Evolutionary conservation across 2,329 filamentous ascomycete species (phyloP).

Genomic region (Talaromyces piceae): DNA sequence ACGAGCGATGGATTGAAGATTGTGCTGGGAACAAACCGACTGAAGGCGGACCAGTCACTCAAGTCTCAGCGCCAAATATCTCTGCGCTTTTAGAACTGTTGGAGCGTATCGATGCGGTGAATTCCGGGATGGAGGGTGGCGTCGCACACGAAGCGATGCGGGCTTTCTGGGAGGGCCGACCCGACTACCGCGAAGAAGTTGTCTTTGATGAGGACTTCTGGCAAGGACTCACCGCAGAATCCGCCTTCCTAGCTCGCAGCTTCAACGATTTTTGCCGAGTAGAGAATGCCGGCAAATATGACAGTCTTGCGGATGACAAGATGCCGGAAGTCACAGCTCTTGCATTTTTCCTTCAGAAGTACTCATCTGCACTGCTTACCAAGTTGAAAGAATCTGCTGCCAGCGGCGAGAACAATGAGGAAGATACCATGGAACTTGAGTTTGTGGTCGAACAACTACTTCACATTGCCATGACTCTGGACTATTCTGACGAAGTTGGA

Average conservation of each 20-base stretch:
- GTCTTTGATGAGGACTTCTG: constrained; percentile 41
- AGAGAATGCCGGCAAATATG: constrained; percentile 65
- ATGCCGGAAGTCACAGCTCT: constrained; percentile 90
- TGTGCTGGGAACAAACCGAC: constrained; percentile 65
- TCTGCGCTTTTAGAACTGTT: constrained; percentile 84
- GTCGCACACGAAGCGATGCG: constrained; percentile 91
- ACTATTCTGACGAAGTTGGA: constrained; percentile 97
- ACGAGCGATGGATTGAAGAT: constrained; percentile 96
- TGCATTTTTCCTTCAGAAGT: constrained; percentile 76
- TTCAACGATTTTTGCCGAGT: constrained; percentile 89
- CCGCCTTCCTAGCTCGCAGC: constrained; percentile 80
- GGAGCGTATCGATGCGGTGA: constrained; percentile 88
- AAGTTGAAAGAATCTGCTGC: constrained; percentile 30
- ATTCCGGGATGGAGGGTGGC: constrained; percentile 81
- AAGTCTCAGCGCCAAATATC: constrained; percentile 58
- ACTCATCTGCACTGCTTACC: constrained; percentile 52
- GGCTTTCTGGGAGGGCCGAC: constrained; percentile 89
- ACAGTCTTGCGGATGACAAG: constrained; percentile 78
- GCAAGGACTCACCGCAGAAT: constrained; percentile 58
- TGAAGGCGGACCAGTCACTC: constrained; percentile 39
- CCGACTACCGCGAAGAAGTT: constrained; percentile 45
- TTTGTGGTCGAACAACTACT: constrained; percentile 94
- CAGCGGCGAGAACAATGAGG: constrained; percentile 60
- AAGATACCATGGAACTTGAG: constrained; percentile 81
- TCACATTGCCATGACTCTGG: constrained; percentile 81